Evolutionary conservation across 2,329 filamentous ascomycete species (phyloP), one percentile per base, ranked within the genome.

Genomic region (Paecilomyces sp.): DNA sequence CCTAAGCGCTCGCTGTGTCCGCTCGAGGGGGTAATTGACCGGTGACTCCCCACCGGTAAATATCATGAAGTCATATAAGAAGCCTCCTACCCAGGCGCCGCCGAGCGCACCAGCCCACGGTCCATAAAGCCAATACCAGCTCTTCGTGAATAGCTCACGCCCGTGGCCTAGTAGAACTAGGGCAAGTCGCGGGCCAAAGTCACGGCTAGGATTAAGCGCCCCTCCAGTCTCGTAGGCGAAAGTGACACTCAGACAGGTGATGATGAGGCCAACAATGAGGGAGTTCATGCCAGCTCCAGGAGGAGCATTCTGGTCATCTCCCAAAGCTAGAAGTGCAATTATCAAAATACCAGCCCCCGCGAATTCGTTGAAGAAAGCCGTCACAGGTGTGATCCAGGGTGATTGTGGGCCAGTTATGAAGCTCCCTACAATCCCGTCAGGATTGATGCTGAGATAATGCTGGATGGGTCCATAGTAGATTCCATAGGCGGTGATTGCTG

Each of bases 261-360:
- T 73, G 7, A 81, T 68, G 0, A 82, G 70, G 1, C 79, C 79
- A 25, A 82, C 68, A 53, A 83, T 75, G 33, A 82, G 75, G 0
- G 80, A 75, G 64, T 78, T 80, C 79, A 82, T 81, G 30, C 80
- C 80, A 0, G 79, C 79, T 3, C 80, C 80, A 0, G 78, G 77
- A 1, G 78, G 78, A 3, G 77, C 76, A 54, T 80, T 80, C 54
- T 76, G 73, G 58, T 80, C 77, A 59, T 80, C 78, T 60, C 77
- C 77, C 0, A 80, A 69, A 0, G 78, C 78, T 2, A 83, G 70
- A 5, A 82, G 68, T 0, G 76, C 74, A 13, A 75, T 66, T 0
- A 71, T 67, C 0, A 82, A 67, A 18, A 80, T 71, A 0, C 71
- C 66, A 0, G 77, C 78, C 0, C 74, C 80, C 3, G 77, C 54